Evolutionary conservation across 805 yeast genomes (phyloP), one percentile per base, ranked within the genome.

Genomic region (Wickerhamomyces alni): DNA sequence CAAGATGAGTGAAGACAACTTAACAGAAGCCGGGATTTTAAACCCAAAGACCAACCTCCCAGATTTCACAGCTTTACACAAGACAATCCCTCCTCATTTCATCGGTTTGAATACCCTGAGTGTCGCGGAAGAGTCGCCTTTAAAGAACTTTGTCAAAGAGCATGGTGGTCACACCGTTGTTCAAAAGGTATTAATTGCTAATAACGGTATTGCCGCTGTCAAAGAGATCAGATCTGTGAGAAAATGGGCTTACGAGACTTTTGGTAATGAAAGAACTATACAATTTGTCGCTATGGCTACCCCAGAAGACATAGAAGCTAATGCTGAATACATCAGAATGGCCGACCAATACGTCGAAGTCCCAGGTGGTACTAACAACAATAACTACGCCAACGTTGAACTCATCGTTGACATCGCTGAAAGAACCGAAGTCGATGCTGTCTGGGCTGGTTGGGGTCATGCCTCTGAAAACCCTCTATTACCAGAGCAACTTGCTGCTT

Each of bases 381-480:
- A 93, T 66, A 93, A 93, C 66, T 89, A 89, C 61, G 99, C 99
- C 54, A 93, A 93, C 59, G 99, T 93, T 46, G 99, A 93, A 51
- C 72, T 93, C 46, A 93, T 93, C 62, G 97, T 93, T 35, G 99
- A 93, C 56, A 71, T 93, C 36, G 99, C 99, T 28, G 99, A 93
- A 69, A 83, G 97, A 69, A 83, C 95, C 33, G 78, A 87, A 50
- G 97, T 86, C 41, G 95, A 93, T 62, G 99, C 99, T 19, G 99
- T 93, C 42, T 93, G 99, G 99, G 99, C 99, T 27, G 99, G 99
- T 56, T 93, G 99, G 99, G 99, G 99, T 56, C 99, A 94, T 62
- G 99, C 99, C 22, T 87, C 96, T n/a, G 99, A 93, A 70, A 91
- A 94, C 67, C 99, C 99, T 21, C 63, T 70, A 35, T 76, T 93